phyloP scores from a whole-genome alignment of 768 basidiomycete genomes.

The Rhizopogon roseolus region DNA sequence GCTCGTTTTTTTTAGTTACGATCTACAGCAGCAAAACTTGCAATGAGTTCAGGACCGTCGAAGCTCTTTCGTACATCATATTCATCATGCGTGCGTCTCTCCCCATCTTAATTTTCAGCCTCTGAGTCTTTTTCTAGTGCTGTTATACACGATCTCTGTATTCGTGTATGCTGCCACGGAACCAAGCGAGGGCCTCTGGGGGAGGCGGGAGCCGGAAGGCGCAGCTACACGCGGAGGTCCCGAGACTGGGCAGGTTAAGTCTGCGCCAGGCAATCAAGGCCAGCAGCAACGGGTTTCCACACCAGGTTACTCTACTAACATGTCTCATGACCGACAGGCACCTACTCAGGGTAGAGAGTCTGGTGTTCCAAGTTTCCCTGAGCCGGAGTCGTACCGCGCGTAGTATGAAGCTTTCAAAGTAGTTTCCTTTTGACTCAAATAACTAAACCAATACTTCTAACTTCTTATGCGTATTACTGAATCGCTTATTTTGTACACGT shows the following conservation, averaged over 20 bases:
- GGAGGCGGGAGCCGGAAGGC: too few relatives aligned
- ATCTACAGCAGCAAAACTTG: conserved; percentile 13
- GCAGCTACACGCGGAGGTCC: not conserved
- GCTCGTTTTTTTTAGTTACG: conserved; percentile 4
- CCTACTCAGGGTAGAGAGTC: too few relatives aligned
- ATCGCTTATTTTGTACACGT: too few relatives aligned
- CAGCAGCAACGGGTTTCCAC: not conserved
- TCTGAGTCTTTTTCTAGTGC: conserved; percentile 19
- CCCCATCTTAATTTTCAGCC: not conserved
- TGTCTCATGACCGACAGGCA: not conserved
- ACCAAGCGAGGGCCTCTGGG: too few relatives aligned
- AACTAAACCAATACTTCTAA: too few relatives aligned
- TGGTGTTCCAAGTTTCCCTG: not conserved
- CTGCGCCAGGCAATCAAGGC: too few relatives aligned
- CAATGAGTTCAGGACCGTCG: conserved; percentile 24
- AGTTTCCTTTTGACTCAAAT: not conserved
- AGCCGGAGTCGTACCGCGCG: not conserved
- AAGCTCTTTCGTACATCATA: conserved; percentile 31
- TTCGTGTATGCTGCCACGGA: conserved; percentile 11
- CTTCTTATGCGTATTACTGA: too few relatives aligned
- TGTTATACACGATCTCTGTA: conserved; percentile 25
- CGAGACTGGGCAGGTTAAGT: not conserved
- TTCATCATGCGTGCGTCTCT: conserved; percentile 28
- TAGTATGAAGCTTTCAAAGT: not conserved
- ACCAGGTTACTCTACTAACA: not conserved